Percentiles rank a stretch among this genome's conserved stretches.
Evolutionary conservation across 1,284 basidiomycete species (phyloP).

Genomic region (Malassezia vespertilionis): DNA sequence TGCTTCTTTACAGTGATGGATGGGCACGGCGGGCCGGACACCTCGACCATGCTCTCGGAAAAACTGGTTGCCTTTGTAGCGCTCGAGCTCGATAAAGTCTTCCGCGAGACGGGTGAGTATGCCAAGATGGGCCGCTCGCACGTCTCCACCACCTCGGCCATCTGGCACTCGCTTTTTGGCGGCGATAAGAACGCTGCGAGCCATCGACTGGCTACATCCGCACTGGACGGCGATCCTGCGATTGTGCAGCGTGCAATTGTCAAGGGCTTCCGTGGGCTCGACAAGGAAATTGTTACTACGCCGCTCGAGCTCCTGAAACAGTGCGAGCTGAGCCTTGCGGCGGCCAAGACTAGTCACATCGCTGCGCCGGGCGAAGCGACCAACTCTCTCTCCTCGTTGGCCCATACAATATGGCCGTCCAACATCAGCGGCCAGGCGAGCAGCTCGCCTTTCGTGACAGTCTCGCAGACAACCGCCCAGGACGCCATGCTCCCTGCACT

Average conservation of each 20-base stretch:
- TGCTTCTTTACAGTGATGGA: constrained; percentile 78
- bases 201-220: constrained; percentile 15
- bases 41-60: constrained; percentile 71
- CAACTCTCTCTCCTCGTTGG: constrained; percentile 34
- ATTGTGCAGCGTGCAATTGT: constrained; percentile 63
- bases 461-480: constrained; percentile 38
- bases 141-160: constrained; percentile 34
- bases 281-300: constrained; percentile 63
- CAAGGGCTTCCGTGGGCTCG: constrained; percentile 65
- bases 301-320: constrained; percentile 62
- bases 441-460: constrained; percentile 21
- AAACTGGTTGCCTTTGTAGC: constrained; percentile 76
- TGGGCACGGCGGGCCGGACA: constrained; percentile 75
- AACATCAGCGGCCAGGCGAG: constrained; percentile 19
- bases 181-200: not conserved
- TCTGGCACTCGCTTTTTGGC: constrained; percentile 41
- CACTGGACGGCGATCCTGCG: constrained; percentile 55
- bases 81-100: constrained; percentile 58
- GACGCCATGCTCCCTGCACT: constrained; percentile 42
- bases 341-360: not conserved
- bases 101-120: constrained; percentile 48
- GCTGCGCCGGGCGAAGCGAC: constrained; percentile 4
- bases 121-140: constrained; percentile 36
- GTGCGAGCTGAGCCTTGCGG: constrained; percentile 41
- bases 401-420: constrained; percentile 41